Base-by-base conservation (phyloP, 1,284 basidiomycete species). In the Caloboletus inedulis region DNA sequence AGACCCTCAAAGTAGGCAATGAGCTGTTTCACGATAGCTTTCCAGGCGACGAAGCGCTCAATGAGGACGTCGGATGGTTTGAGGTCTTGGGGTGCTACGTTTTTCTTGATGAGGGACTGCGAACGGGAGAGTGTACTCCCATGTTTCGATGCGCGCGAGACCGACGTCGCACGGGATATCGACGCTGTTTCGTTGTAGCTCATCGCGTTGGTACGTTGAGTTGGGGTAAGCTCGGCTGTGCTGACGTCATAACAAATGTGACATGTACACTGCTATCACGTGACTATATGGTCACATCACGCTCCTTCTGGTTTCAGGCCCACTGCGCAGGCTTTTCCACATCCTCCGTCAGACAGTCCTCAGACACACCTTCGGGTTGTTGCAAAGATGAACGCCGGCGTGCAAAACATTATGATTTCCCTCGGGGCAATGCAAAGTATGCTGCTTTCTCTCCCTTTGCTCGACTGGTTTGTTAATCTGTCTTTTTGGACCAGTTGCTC, bases 61-160 rank as follows among this genome's bases (percentile, higher is more conserved):
- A 98, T 98, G 70, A 99, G 90, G 64, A 98, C 86, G 73, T 98
- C 96, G 14, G 92, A 94, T 1, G 96, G 96, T 55, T 87, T 84
- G 55, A 98, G 81, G 76, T 98, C 96, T 68, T 93, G 85, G 0
- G 88, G 84, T 14, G 89, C 87, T 57, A 91, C 86, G 71, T 90
- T 93, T 76, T 91, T 93, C 80, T 89, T 91, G 77, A 95, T 91
- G 59, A 95, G 82, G 3, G 85, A 87, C 73, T 93, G 89, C 58
- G 80, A 84, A 50, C 89, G 78, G 12, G 88, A 90, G 50, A 87
- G 66, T 18, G 87, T 82, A 7, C 87, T 90, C 49, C 81, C 81
- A 37, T 77, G 77, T 54, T 75, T 78, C 65, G 77, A 80, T 3
- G 83, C 79, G 30, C 85, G 74, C 2, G 87, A 88, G 47, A 86